Evolutionary conservation across 2,329 filamentous ascomycete species (phyloP), one percentile per base, ranked within the genome.

Genomic region (Ceratocystis cacaofunesta): DNA sequence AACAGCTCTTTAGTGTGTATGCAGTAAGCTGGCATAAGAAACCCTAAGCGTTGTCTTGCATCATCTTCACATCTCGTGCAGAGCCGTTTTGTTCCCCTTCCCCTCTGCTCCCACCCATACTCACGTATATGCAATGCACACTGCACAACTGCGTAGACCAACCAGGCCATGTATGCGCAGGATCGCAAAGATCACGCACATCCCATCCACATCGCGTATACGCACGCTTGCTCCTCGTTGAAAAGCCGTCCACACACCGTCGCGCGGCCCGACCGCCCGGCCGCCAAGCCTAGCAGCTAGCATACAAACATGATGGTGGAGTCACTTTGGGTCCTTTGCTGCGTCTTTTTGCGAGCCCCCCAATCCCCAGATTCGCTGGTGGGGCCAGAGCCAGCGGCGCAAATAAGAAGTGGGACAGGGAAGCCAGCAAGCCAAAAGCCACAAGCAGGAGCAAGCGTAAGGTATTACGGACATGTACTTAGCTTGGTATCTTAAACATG

Each of bases 281-380:
- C 52, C n/a, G 22, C 52, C 52, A 58, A 58, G 52, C 52, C 52
- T 7, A 32, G 17, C 52, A 32, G 52, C 52, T 58, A 19, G 28
- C 28, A 58, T n/a, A 17, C 52, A 32, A 32, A 58, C 52, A 58
- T 32, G 28, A 58, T 32, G 28, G 52, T 58, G 52, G 52, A 58
- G 52, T 58, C 52, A 58, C 52, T 58, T 58, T 58, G 52, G 28
- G 28, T 58, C 52, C 25, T 58, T 58, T 32, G 28, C 52, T 57
- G 52, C 52, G 52, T 57, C 52, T 57, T 57, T 57, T 57, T 57
- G 25, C 10, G 3, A 57, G 52, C 25, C 52, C 52, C n/a, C 46
- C 36, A 41, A 30, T 57, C 52, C 52, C 22, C 52, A 57, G 52
- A 57, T 28, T 57, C 52, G 25, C 3, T 28, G 10, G 10, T 57